Conservation (phyloP, 1,139 yeast species). For the Geotrichum armillariae region DNA sequence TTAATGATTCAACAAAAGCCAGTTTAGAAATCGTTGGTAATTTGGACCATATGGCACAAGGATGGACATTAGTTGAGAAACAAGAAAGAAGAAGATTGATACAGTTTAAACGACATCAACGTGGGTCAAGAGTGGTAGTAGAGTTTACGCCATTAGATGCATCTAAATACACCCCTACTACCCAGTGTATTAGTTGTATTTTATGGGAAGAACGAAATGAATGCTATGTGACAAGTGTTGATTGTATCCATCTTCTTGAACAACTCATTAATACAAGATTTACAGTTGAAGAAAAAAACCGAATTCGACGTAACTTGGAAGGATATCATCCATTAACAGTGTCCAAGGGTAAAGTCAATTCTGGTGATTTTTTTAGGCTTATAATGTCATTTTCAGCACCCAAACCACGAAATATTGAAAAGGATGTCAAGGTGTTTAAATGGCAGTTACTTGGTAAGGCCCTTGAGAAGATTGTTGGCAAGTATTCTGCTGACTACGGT, state of each 20-base stretch:
- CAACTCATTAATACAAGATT: slow-evolving; percentile 57
- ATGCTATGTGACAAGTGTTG: slow-evolving; percentile 65
- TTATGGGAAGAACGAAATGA: slow-evolving; percentile 55
- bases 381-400: slow-evolving; percentile 68
- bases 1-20: slow-evolving; percentile 31
- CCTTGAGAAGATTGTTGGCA: slow-evolving; percentile 58
- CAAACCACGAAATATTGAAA: slow-evolving; percentile 69
- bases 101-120: slow-evolving; percentile 38
- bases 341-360: slow-evolving; percentile 49
- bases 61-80: slow-evolving; percentile 39
- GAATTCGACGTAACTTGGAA: slow-evolving; percentile 68
- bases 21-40: slow-evolving; percentile 39
- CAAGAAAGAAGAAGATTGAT: slow-evolving; percentile 38
- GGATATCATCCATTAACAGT: slow-evolving; percentile 64
- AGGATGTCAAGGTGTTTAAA: slow-evolving; percentile 66
- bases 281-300: slow-evolving; percentile 67
- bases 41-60: slow-evolving; percentile 36
- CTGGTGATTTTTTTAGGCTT: slow-evolving; percentile 52
- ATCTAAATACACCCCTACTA: slow-evolving; percentile 35
- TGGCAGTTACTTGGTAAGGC: slow-evolving; percentile 61
- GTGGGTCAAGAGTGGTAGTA: slow-evolving; percentile 38
- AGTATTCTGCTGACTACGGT: slow-evolving; percentile 46
- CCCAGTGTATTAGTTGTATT: slow-evolving; percentile 54
- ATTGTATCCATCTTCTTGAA: slow-evolving; percentile 59
- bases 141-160: slow-evolving; percentile 38